These are phyloP conservation scores for Sapria himalayana DNA, from an alignment of 345 rosid genomes.

Conservation along the genomic window DNA sequence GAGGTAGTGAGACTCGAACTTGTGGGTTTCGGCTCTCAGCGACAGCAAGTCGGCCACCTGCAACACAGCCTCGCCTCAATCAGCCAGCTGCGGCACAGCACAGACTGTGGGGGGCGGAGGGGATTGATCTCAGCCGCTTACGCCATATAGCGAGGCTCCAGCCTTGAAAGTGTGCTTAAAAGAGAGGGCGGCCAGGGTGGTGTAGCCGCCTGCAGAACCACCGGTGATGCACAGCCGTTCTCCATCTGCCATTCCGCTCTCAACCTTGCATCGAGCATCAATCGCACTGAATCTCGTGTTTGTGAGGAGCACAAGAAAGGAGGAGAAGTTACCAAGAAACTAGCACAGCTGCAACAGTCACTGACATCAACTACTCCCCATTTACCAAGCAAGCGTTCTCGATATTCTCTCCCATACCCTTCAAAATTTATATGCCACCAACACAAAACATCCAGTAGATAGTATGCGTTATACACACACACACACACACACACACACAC, in stretches of 20 bases:
- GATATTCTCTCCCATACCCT: constrained; percentile 91
- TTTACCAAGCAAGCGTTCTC: constrained; percentile 48
- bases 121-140: constrained; percentile 17
- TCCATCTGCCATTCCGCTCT: constrained; percentile 50
- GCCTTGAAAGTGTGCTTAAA: constrained; percentile 72
- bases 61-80: too few species aligned
- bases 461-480: too few species aligned
- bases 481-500: too few species aligned
- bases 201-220: constrained; percentile 96
- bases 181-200: constrained; percentile 84
- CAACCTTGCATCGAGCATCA: constrained; percentile 24
- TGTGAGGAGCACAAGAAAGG: background rate
- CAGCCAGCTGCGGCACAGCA: too few species aligned
- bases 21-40: constrained; percentile 70
- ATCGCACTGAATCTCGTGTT: too few species aligned
- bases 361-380: constrained; percentile 96
- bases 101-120: too few species aligned
- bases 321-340: constrained; percentile 38
- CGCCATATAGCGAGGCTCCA: constrained; percentile 86
- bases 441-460: background rate
- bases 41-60: constrained; percentile 69
- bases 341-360: constrained; percentile 93
- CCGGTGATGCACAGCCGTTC: constrained; percentile 82
- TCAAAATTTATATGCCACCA: constrained; percentile 8
- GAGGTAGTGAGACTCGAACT: constrained; percentile 69